A percentile compares a stretch with the other conserved stretches of the same genome.
Evolutionary conservation across 371 early-diverging fungal genomes (phyloP).

Genomic region (Amoeboaphelidium protococcarum): DNA sequence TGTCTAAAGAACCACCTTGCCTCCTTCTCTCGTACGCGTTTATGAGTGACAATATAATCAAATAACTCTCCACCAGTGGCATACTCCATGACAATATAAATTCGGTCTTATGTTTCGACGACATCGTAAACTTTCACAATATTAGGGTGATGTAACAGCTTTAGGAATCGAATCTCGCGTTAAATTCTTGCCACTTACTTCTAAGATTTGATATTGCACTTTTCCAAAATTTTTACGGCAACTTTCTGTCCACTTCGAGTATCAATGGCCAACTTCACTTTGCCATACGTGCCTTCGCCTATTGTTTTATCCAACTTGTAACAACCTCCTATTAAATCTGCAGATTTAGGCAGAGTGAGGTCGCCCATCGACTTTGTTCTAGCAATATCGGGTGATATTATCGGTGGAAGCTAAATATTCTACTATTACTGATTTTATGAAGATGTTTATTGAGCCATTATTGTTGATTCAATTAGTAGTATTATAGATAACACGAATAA

Average conservation of each 20-base stretch:
- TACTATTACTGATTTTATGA: no score
- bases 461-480: no score
- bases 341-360: no score
- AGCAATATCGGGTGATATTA: no score
- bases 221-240: conserved; percentile 24
- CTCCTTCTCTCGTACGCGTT: conserved; percentile 19
- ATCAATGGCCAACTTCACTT: conserved; percentile 45
- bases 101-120: conserved; percentile 19
- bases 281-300: conserved; percentile 59
- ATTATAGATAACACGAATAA: no score
- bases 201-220: conserved; percentile 20
- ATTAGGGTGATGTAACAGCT: conserved; percentile 27
- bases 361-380: no score
- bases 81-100: conserved; percentile 34
- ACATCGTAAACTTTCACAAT: conserved; percentile 31
- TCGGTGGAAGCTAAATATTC: no score
- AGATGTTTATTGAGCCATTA: no score
- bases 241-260: conserved; percentile 16
- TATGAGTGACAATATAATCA: conserved; percentile 25
- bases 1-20: conserved; percentile 28
- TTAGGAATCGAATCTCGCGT: conserved; percentile 28
- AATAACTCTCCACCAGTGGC: conserved; percentile 28
- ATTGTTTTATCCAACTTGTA: conserved; percentile 24
- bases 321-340: no score
- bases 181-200: conserved; percentile 27